Evolutionary conservation across 129 eudicot species (phyloP), one percentile per base, ranked within the genome.

Genomic region (Gnaphalium uliginosum): DNA sequence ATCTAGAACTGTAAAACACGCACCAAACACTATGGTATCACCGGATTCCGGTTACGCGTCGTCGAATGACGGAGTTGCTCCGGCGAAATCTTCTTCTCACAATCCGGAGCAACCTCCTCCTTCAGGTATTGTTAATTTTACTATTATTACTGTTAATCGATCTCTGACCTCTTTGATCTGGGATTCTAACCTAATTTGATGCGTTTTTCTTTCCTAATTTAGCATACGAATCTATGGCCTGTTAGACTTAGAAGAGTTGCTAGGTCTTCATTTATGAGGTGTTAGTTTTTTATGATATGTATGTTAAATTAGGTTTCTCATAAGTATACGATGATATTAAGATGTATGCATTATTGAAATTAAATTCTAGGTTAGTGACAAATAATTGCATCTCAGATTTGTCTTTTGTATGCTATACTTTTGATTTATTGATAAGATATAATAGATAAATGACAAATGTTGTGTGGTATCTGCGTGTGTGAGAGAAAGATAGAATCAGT

Each of bases 11-110:
- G 54, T 22, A 78, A 48, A 61, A 35, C 68, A 62, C 64, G 43
- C 78, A 13, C 46, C 0, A 72, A 24, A 13, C 46, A 60, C 78
- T 24, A 86, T 86, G 89, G 87, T 66, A 69, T 86, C 89, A 69
- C 85, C 89, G 18, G 89, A 83, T 58, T 78, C 84, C n/a, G 84
- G 84, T 60, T 86, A 86, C 51, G 89, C 83, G 57, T 86, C 87
- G 9, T 86, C 89, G 2, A 79, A 63, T 1, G 96, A 90, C 23
- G 83, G 69, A 8, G 88, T 70, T 77, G 77, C 77, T 43, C 85
- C 68, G 53, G 63, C 79, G 33, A 83, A 79, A 48, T 79, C 90
- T 19, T 68, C 83, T n/a, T 81, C 92, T 14, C 83, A 74, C 78
- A 82, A 86, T 32, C 81, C 87, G 8, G 81, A 79, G 69, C 60